Base-by-base conservation (phyloP, 129 eudicot genomes). In the Lactuca sativa region DNA sequence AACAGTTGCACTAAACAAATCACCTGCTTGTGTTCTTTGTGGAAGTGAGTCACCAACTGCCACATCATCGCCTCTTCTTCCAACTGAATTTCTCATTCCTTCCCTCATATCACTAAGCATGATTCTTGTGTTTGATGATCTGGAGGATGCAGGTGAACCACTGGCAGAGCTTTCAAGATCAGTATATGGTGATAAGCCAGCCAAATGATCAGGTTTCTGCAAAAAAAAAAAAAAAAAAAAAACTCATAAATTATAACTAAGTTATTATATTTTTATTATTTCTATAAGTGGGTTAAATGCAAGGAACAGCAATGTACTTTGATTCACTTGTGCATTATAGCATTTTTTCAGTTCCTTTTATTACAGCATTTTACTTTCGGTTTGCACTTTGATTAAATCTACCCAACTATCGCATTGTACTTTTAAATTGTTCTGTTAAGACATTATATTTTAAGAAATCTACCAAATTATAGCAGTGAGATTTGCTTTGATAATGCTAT, bases 71-170 rank as follows among this genome's bases (percentile, higher is more conserved):
- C 67, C 81, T 79, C 76, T 84, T 76, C 80, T 80, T 73, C 82
- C 88, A 68, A 82, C 15, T 70, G 88, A 90, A 70, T 44, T 84
- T 77, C 86, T 84, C 64, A 56, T 56, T 64, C 81, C 86, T 52
- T 84, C 88, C 69, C 81, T 86, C 59, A 43, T 14, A 69, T 82
- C 90, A 82, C 79, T 70, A 66, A 79, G 72, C 66, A 74, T 83
- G 37, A 71, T 71, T 86, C 76, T 82, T 68, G 67, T 73, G 64
- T 86, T 81, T 21, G 85, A 82, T 76, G 97, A 84, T 78, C 70
- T 86, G 67, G 90, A 74, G 37, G 96, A 89, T 67, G 89, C 76
- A 75, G 97, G 97, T 43, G 97, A 90, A 63, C 70, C 88, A 73
- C 88, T 86, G 25, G 80, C 74, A 12, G 90, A 78, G 81, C 88